A percentile compares a stretch with the other conserved stretches of the same genome.
Conservation (phyloP, 352 stramenopile genomes). For the Pythium biforme region DNA sequence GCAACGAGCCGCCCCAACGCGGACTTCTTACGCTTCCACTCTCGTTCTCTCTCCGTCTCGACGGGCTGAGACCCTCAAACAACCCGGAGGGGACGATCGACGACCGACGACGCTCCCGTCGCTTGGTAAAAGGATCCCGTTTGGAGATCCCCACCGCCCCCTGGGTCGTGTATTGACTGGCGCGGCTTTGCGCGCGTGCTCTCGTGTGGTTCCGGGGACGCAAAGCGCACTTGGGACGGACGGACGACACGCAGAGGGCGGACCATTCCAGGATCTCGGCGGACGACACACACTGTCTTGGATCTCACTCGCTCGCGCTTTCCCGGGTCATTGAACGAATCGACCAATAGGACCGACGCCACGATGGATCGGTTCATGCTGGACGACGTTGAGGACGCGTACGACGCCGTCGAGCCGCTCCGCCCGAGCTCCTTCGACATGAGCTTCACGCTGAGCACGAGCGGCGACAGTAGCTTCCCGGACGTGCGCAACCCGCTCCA, state of each 20-base stretch:
- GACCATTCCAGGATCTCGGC: constrained; percentile 16
- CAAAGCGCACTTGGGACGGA: neutral
- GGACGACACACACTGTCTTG: neutral
- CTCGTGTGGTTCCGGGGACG: neutral
- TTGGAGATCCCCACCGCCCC: too few relatives aligned
- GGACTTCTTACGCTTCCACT: neutral
- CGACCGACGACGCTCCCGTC: neutral
- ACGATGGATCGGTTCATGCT: constrained; percentile 82
- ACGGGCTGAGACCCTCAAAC: neutral
- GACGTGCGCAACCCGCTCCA: constrained; percentile 25
- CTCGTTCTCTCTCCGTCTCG: neutral
- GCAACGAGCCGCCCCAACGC: neutral
- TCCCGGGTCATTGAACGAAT: too few relatives aligned
- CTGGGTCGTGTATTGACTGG: neutral
- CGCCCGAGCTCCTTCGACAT: constrained; percentile 88
- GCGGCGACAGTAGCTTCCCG: constrained; percentile 27
- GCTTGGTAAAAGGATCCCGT: too few relatives aligned
- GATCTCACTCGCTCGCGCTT: neutral
- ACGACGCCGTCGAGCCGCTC: constrained; percentile 82
- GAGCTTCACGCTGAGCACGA: constrained; percentile 73
- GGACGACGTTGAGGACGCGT: constrained; percentile 76
- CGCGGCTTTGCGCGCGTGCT: neutral
- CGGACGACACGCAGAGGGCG: constrained; percentile 4
- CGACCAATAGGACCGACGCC: neutral
- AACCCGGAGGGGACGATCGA: neutral